Evolutionary conservation across 345 rosid genomes (phyloP).

Genomic region (Dovyalis caffra): DNA sequence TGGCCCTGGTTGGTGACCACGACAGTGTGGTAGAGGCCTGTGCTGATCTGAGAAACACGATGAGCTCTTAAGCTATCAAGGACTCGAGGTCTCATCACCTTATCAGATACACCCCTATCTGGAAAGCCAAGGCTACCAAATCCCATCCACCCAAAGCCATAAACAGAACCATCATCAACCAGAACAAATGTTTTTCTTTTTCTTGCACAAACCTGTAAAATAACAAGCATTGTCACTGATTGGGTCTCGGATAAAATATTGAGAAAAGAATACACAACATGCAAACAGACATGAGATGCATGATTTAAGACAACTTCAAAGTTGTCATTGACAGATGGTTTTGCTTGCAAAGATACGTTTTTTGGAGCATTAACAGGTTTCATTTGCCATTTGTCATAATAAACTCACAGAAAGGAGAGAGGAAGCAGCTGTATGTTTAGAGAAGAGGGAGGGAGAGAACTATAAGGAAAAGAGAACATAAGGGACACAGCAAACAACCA

Average conservation of each 20-base stretch:
- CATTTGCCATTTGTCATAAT: background rate
- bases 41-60: constrained; percentile 80
- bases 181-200: constrained; percentile 92
- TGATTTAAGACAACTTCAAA: background rate
- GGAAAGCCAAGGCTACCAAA: constrained; percentile 93
- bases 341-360: background rate
- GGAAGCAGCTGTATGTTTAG: background rate
- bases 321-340: background rate
- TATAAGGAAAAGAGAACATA: background rate
- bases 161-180: constrained; percentile 66
- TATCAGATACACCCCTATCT: constrained; percentile 69
- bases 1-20: constrained; percentile 63
- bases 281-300: background rate
- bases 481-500: background rate
- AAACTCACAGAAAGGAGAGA: background rate
- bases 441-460: background rate
- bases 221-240: background rate
- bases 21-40: constrained; percentile 87
- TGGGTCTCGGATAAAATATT: background rate
- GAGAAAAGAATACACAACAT: background rate
- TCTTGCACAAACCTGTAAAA: constrained; percentile 83
- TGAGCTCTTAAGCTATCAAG: constrained; percentile 68
- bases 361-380: background rate
- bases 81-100: constrained; percentile 67
- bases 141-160: constrained; percentile 89